Evolutionary conservation across 2,329 filamentous ascomycete species (phyloP).

Genomic region (Pezicula neosporulosa): DNA sequence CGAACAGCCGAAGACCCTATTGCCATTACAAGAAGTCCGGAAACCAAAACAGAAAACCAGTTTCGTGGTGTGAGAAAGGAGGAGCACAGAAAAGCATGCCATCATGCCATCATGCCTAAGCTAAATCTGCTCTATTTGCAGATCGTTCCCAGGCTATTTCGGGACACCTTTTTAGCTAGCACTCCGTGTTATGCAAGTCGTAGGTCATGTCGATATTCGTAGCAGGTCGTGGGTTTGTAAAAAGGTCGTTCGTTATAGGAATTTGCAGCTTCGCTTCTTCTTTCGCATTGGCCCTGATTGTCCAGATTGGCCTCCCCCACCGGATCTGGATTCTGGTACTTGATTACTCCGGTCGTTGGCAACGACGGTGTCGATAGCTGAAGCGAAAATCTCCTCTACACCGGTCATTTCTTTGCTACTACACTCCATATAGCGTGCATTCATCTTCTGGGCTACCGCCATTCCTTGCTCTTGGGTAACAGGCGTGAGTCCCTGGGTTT

Average conservation of each 20-base stretch:
- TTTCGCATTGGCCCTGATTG: conserved; percentile 56
- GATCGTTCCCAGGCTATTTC: conserved; percentile 12
- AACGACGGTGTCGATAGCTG: conserved; percentile 86
- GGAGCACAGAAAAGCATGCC: conserved; percentile 8
- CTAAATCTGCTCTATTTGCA: conserved; percentile 13
- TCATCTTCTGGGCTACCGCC: conserved; percentile 88
- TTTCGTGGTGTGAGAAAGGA: conserved; percentile 6
- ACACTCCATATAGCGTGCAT: conserved; percentile 94
- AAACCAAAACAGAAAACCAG: conserved; percentile 13
- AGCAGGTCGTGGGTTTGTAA: conserved; percentile 15
- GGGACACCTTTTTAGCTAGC: conserved; percentile 15
- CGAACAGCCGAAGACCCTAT: conserved; percentile 13
- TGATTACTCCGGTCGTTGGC: conserved; percentile 68
- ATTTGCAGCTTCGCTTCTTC: conserved; percentile 81
- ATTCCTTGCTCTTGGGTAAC: conserved; percentile 89
- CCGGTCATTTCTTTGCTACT: conserved; percentile 96
- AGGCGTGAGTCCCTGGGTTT: conserved; percentile 93
- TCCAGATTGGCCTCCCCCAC: conserved; percentile 22
- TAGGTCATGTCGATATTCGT: conserved; percentile 27
- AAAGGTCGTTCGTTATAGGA: conserved; percentile 51
- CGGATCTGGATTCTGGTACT: conserved; percentile 10
- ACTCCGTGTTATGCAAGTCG: conserved; percentile 25
- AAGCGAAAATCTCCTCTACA: conserved; percentile 94
- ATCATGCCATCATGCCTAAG: conserved; percentile 14
- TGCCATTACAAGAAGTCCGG: conserved; percentile 17